Evolutionary conservation across 208 protist species (phyloP).

Genomic region (Trypanosoma brucei): DNA sequence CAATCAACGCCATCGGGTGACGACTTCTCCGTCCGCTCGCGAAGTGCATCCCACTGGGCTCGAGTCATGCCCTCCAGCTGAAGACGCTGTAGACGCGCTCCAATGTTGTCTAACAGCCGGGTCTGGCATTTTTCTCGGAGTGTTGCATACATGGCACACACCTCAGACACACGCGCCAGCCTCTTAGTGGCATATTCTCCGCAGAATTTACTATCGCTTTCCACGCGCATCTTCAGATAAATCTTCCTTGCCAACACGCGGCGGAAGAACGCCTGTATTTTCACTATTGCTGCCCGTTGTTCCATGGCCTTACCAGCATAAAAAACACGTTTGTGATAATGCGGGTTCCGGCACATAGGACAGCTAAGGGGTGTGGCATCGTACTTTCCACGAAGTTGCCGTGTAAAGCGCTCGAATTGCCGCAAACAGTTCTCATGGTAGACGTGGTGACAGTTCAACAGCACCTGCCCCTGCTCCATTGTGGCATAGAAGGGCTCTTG

Average conservation of each 20-base stretch:
- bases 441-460: constrained; percentile 84
- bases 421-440: constrained; percentile 83
- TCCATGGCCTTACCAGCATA: constrained; percentile 75
- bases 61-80: constrained; percentile 46
- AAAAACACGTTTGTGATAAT: constrained; percentile 82
- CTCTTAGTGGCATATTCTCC: constrained; percentile 50
- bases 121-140: constrained; percentile 34
- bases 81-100: constrained; percentile 45
- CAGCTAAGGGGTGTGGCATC: constrained; percentile 47
- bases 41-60: constrained; percentile 37
- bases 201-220: constrained; percentile 48
- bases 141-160: constrained; percentile 46
- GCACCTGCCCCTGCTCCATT: constrained; percentile 59
- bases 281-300: constrained; percentile 73
- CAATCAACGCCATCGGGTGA: constrained; percentile 12
- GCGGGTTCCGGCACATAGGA: constrained; percentile 69
- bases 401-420: constrained; percentile 77
- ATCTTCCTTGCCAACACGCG: constrained; percentile 52
- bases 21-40: constrained; percentile 4
- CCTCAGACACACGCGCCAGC: constrained; percentile 52
- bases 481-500: constrained; percentile 61
- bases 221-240: constrained; percentile 51
- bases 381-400: constrained; percentile 30
- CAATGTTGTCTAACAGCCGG: constrained; percentile 31
- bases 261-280: constrained; percentile 64